Percentiles rank a stretch among this genome's conserved stretches.
These are phyloP conservation scores for Cylindrodendrum hubeiense DNA, from an alignment of 2,329 filamentous ascomycete genomes.

Conservation along the genomic window DNA sequence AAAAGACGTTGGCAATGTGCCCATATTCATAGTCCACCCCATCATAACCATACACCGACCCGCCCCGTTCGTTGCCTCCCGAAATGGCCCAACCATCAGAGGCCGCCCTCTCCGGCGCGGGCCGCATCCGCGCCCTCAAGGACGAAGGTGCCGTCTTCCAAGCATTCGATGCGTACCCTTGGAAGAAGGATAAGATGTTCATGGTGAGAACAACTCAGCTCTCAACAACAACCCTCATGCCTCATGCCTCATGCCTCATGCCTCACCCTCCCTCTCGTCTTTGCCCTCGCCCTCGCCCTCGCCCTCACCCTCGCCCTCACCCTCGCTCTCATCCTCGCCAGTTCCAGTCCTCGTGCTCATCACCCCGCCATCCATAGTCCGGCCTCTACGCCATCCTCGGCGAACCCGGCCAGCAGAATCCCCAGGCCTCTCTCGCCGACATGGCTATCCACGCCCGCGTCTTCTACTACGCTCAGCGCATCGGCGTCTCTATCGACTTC, in stretches of 20 bases:
- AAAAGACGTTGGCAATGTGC: not conserved
- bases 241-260: not conserved
- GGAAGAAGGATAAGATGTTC: constrained; percentile 76
- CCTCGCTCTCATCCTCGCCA: not conserved
- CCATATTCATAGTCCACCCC: not conserved
- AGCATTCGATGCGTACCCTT: constrained; percentile 75
- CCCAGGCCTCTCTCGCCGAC: constrained; percentile 64
- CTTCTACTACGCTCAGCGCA: constrained; percentile 72
- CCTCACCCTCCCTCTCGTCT: not conserved
- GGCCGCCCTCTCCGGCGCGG: constrained; percentile 46
- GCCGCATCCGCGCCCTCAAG: constrained; percentile 54
- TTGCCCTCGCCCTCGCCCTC: not conserved
- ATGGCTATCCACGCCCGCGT: constrained; percentile 75
- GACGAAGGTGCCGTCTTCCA: constrained; percentile 63
- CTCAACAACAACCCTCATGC: not conserved
- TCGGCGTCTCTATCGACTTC: constrained; percentile 71
- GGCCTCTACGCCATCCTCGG: constrained; percentile 76
- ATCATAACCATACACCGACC: not conserved
- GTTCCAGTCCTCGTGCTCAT: constrained; percentile 8
- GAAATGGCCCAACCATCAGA: constrained; percentile 36
- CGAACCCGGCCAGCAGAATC: constrained; percentile 55
- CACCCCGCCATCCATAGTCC: constrained; percentile 51
- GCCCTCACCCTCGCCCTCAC: not conserved
- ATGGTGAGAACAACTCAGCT: constrained; percentile 58
- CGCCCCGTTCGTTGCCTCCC: not conserved